Conservation (phyloP, 1,139 yeast species). For the Pichia sp. region DNA sequence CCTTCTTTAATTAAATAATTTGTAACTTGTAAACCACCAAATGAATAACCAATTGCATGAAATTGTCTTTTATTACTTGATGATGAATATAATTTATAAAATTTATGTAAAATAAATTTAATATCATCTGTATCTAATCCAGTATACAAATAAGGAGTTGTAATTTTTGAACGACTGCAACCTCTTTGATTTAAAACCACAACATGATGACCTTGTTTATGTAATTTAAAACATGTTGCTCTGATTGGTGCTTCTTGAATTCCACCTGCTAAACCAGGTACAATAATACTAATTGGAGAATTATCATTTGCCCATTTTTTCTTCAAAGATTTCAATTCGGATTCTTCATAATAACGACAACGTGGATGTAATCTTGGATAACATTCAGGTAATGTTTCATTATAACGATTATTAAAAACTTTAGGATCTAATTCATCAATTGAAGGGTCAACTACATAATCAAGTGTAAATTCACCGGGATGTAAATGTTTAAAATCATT, state of each 20-base stretch:
- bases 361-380: conserved; percentile 76
- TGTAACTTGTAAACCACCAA: conserved; percentile 74
- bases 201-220: conserved; percentile 44
- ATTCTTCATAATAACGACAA: conserved; percentile 60
- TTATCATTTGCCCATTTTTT: conserved; percentile 29
- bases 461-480: conserved; percentile 69
- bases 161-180: conserved; percentile 75
- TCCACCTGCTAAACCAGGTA: conserved; percentile 90
- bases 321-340: conserved; percentile 36
- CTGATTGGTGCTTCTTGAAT: conserved; percentile 84
- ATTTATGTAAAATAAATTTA: conserved; percentile 49
- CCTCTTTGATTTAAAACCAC: conserved; percentile 81
- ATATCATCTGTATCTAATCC: conserved; percentile 73
- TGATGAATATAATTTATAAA: conserved; percentile 21
- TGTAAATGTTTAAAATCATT: conserved; percentile 18
- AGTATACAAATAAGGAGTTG: conserved; percentile 67
- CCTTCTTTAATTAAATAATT: conserved; percentile 76
- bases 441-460: conserved; percentile 53
- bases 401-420: conserved; percentile 44
- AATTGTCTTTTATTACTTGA: conserved; percentile 64
- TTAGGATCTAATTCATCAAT: conserved; percentile 32
- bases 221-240: conserved; percentile 42
- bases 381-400: conserved; percentile 54
- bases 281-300: conserved; percentile 60
- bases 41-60: conserved; percentile 78